Evolutionary conservation across 495 filamentous ascomycete species (phyloP).

Genomic region (Peziza echinospora): DNA sequence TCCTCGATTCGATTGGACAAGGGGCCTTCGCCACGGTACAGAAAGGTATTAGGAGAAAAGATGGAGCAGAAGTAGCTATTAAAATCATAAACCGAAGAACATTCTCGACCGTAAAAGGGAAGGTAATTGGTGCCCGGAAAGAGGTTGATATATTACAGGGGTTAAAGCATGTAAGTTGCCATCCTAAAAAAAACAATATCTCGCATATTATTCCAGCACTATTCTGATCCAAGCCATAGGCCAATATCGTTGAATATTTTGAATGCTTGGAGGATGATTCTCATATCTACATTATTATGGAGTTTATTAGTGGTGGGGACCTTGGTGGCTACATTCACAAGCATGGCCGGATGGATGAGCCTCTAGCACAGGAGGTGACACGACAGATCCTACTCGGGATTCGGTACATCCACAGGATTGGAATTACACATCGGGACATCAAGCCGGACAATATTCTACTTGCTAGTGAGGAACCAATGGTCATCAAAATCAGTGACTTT

Average conservation of each 20-base stretch:
- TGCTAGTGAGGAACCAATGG: constrained; percentile 42
- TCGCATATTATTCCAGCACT: neutral
- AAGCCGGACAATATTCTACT: constrained; percentile 97
- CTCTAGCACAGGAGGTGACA: constrained; percentile 44
- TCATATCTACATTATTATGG: constrained; percentile 81
- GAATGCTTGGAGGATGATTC: constrained; percentile 58
- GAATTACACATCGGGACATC: constrained; percentile 89
- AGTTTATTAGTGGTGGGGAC: constrained; percentile 69
- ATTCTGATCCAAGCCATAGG: constrained; percentile 27
- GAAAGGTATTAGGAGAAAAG: constrained; percentile 54
- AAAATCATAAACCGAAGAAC: constrained; percentile 79
- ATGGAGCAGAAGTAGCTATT: constrained; percentile 61
- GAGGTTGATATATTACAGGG: constrained; percentile 85
- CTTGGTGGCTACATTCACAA: constrained; percentile 46
- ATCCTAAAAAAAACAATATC: neutral
- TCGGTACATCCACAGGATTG: constrained; percentile 63
- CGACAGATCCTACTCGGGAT: constrained; percentile 60
- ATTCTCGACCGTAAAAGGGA: constrained; percentile 59
- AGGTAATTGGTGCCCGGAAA: constrained; percentile 38
- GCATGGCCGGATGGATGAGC: constrained; percentile 40
- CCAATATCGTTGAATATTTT: constrained; percentile 77
- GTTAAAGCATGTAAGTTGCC: constrained; percentile 50
- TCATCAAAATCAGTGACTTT: constrained; percentile 88
- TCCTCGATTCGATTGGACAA: constrained; percentile 58
- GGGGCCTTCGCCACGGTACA: constrained; percentile 89